Evolutionary conservation across 2,329 filamentous ascomycete species (phyloP), one percentile per base, ranked within the genome.

Genomic region (Pyrenochaeta sp.): DNA sequence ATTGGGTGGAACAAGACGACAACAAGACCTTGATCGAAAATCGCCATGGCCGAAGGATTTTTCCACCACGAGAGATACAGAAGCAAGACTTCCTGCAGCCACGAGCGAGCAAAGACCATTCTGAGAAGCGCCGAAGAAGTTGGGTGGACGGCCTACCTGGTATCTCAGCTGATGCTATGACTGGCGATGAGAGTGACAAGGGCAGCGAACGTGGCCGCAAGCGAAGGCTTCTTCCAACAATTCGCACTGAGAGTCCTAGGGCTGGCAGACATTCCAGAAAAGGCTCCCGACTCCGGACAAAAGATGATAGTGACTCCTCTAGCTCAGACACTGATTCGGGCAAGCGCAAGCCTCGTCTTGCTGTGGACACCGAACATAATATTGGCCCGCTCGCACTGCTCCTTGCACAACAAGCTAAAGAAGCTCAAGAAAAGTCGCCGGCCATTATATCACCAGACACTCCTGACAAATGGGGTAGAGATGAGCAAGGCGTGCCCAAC

Each of bases 21-120:
- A 92, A 97, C 75, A 96, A 93, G 72, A 83, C 83, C 46, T 81
- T 92, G 23, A 89, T 97, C 36, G 90, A 96, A 69, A 90, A 97
- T 74, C 86, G 87, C 12, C 81, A 91, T 66, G 92, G 92, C 68
- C 83, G 85, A 42, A 88, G 85, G 51, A 85, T 97, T 12, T 96
- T 90, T 58, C 60, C 66, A 14, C 56, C 64, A 3, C 67, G 55
- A 37, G 67, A 72, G 21, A 48, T 42, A 12, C 55, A 58, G n/a
- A 61, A 60, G 31, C 64, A 65, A 47, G 68, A 75, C 41, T 59
- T 67, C 11, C 61, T 73, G 6, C 56, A 63, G 42, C 66, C 67
- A n/a, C 69, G 72, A 9, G 42, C 61, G 11, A 75, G 72, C 56
- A 75, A 69, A 49, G 73, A 76, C 7, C 68, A 71, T 29, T 39